Conservation (phyloP, 305 asterid genomes). For the Fraxinus latifolia region DNA sequence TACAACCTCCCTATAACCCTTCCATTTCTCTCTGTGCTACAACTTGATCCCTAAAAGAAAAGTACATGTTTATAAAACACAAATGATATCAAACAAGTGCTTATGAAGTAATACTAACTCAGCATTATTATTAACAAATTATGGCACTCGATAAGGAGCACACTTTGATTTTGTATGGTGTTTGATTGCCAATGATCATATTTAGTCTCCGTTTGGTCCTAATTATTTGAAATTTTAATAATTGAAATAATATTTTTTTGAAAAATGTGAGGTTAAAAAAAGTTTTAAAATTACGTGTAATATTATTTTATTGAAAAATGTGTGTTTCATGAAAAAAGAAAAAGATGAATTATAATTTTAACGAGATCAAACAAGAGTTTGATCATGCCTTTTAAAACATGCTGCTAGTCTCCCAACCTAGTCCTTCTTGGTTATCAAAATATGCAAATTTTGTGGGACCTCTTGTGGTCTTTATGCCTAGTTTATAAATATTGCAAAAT, state of each 20-base stretch:
- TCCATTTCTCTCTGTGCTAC: neutral
- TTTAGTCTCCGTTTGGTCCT: neutral
- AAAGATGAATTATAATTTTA: too few species aligned
- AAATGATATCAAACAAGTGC: neutral
- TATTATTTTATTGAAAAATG: too few species aligned
- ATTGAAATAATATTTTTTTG: too few species aligned
- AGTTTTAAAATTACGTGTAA: too few species aligned
- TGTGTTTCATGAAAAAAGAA: too few species aligned
- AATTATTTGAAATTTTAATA: neutral
- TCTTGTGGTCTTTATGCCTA: neutral
- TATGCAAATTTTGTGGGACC: neutral
- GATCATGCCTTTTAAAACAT: neutral
- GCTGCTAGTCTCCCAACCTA: neutral
- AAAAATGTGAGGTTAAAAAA: too few species aligned
- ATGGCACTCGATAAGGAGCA: neutral
- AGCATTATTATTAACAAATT: neutral
- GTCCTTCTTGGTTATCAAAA: neutral
- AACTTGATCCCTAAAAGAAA: neutral
- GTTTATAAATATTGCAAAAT: neutral
- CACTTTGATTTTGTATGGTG: neutral
- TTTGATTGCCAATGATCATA: neutral
- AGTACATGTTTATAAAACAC: neutral
- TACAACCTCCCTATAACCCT: neutral
- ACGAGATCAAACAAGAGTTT: neutral
- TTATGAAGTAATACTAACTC: neutral